Conservation (phyloP, 345 rosid species). For the Sonneratia caseolaris region DNA sequence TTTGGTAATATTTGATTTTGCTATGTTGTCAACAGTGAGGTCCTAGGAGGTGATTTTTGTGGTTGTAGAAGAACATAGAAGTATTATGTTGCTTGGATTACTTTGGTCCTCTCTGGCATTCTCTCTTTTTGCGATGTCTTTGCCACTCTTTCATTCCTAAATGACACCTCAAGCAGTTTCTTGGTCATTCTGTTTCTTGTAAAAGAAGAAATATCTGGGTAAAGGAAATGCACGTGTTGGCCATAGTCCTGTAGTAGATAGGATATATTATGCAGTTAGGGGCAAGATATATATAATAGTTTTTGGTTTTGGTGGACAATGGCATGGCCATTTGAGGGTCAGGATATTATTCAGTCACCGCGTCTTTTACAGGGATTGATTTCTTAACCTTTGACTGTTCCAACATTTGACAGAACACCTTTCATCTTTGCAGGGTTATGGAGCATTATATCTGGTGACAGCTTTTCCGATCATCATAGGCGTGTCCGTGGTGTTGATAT, state of each 20-base stretch:
- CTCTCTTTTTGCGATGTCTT: background rate
- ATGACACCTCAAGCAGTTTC: too few species aligned
- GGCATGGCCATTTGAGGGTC: too few species aligned
- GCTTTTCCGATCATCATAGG: constrained; percentile 92
- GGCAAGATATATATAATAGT: too few species aligned
- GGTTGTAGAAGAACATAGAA: background rate
- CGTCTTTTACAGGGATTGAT: background rate
- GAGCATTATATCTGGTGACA: constrained; percentile 80
- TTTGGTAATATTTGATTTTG: background rate
- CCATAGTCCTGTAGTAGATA: background rate
- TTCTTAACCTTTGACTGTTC: background rate
- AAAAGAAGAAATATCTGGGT: background rate
- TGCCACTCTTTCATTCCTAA: background rate
- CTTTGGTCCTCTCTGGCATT: background rate
- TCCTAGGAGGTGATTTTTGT: background rate
- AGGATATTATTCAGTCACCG: background rate
- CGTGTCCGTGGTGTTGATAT: constrained; percentile 66
- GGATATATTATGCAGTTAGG: background rate
- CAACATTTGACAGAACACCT: background rate
- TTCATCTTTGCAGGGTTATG: constrained; percentile 67
- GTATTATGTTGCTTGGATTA: background rate
- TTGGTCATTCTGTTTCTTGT: background rate
- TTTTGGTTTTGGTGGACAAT: too few species aligned
- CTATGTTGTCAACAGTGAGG: background rate
- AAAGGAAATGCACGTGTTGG: background rate